Evolutionary conservation across 2,329 filamentous ascomycete genomes (phyloP), one percentile per base, ranked within the genome.

Genomic region (Fusarium chaquense): DNA sequence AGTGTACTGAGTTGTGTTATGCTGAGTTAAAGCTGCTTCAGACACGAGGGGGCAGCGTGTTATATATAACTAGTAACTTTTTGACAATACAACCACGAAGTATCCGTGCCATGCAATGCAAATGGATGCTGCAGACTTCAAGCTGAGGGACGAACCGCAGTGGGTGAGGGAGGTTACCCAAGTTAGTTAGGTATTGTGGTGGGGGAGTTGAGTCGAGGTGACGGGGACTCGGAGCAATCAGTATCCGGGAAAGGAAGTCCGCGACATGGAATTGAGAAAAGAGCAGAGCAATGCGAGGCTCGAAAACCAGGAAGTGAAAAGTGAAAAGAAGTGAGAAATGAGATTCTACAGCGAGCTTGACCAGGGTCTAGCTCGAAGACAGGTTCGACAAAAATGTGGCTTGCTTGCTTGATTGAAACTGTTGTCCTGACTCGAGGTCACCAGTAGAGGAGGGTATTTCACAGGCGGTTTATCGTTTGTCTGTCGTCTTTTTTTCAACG

Each of bases 271-370:
- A 62, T 49, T 43, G 32, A 43, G 50, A 63, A 20, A 62, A 33
- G 43, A 52, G 30, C n/a, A 49, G 56, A 52, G 35, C n/a, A 49
- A 53, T 28, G 16, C 61, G 45, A 67, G 45, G 53, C 59, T 60
- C 20, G 8, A 41, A 44, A 53, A 68, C 59, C 67, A 70, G 63
- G 63, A 68, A 70, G 54, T 40, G 38, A 68, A 60, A 70, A 53
- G 18, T 13, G 20, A 15, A 40, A 51, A 22, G 26, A 51, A 52
- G 38, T 67, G 67, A 70, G 65, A 71, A 61, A 51, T 70, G 67
- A 70, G 51, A 70, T 68, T 53, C 44, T 58, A 30, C 40, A 41
- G 32, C 51, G 28, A 47, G 45, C 52, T 71, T 58, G 65, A 44
- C 62, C 50, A 44, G 67, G 63, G 63, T 36, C 49, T 33, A n/a